These are phyloP conservation scores for Cladophialophora carrionii DNA, from an alignment of 2,329 filamentous ascomycete species.

Conservation along the genomic window DNA sequence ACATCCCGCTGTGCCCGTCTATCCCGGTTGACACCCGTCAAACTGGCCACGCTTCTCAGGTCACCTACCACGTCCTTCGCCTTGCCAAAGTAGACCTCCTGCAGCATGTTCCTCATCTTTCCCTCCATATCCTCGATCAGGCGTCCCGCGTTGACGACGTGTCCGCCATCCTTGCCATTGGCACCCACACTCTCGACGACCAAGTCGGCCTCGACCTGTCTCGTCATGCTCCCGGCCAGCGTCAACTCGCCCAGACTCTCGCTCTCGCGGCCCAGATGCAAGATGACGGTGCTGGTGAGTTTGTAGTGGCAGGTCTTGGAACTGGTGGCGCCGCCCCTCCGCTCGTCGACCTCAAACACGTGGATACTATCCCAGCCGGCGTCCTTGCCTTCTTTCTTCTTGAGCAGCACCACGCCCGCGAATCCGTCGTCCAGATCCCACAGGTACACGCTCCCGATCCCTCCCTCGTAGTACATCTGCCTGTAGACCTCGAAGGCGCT, in stretches of 20 bases:
- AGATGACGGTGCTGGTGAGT: constrained; percentile 93
- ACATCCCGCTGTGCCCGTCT: constrained; percentile 37
- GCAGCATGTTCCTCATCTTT: constrained; percentile 94
- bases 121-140: constrained; percentile 99
- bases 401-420: constrained; percentile 90
- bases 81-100: constrained; percentile 99
- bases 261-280: constrained; percentile 66
- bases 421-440: constrained; percentile 99
- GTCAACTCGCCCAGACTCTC: constrained; percentile 80
- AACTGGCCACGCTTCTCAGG: constrained; percentile 67
- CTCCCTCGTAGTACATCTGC: constrained; percentile 92
- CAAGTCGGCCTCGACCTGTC: constrained; percentile 90
- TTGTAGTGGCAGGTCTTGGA: constrained; percentile 88
- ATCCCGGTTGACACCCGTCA: constrained; percentile 37
- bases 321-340: constrained; percentile 55
- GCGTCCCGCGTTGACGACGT: constrained; percentile 92
- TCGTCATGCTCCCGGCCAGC: constrained; percentile 95
- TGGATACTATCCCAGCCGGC: constrained; percentile 98
- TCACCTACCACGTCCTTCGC: constrained; percentile 98
- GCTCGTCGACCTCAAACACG: constrained; percentile 95
- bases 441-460: constrained; percentile 86
- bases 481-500: constrained; percentile 96
- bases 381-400: constrained; percentile 69
- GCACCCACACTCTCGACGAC: constrained; percentile 64
- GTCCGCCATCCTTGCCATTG: constrained; percentile 72